Conservation (phyloP, 1,284 basidiomycete species). For the Malassezia yamatoensis region DNA sequence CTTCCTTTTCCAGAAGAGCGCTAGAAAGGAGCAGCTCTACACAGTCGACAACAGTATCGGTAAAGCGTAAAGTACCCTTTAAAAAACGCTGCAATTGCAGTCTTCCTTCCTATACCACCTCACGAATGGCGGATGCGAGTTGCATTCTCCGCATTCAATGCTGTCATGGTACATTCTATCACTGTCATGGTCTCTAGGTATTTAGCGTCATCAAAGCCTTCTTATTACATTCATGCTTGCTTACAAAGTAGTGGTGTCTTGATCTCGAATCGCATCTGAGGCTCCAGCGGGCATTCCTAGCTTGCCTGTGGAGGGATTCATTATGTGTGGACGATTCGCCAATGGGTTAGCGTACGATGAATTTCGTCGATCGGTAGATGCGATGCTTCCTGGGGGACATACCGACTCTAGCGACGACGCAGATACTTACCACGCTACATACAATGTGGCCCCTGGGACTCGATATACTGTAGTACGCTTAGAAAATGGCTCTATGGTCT, state of each 20-base stretch:
- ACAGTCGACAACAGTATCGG: constrained; percentile 6
- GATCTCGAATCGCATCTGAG: not conserved
- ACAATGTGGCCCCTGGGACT: constrained; percentile 39
- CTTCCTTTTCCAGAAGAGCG: constrained; percentile 11
- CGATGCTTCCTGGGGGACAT: constrained; percentile 17
- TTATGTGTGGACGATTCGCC: constrained; percentile 35
- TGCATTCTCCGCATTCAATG: not conserved
- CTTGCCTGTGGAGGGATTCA: too few relatives aligned
- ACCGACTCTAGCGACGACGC: constrained; percentile 10
- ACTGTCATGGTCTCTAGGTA: too few relatives aligned
- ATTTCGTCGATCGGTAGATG: constrained; percentile 20
- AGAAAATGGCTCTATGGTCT: not conserved
- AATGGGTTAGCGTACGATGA: constrained; percentile 25
- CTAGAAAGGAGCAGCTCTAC: constrained; percentile 12
- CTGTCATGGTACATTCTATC: too few relatives aligned
- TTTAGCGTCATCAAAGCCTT: not conserved
- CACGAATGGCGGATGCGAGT: too few relatives aligned
- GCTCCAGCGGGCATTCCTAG: not conserved
- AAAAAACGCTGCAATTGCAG: too few relatives aligned
- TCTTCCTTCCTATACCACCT: too few relatives aligned
- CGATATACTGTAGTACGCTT: constrained; percentile 23
- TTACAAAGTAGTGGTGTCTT: too few relatives aligned
- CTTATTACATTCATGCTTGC: not conserved
- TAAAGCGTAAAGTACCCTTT: not conserved
- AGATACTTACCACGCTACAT: constrained; percentile 29